These are phyloP conservation scores for Aspergillus haitiensis DNA, from an alignment of 495 filamentous ascomycete species.

Conservation along the genomic window DNA sequence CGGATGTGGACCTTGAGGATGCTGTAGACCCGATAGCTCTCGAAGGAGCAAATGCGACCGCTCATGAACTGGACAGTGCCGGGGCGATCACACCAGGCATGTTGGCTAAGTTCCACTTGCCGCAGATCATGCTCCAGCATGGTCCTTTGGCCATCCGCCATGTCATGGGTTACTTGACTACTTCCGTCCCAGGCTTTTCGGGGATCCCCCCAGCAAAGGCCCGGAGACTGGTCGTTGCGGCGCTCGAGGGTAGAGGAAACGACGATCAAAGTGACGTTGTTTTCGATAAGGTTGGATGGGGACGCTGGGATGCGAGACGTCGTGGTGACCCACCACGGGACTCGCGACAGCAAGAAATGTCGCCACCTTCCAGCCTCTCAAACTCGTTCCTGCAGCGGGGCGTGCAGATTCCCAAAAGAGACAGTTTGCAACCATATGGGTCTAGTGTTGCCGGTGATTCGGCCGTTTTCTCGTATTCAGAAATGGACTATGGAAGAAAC, in stretches of 20 bases:
- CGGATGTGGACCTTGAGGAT: slow-evolving; percentile 84
- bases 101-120: slow-evolving; percentile 88
- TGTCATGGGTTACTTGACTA: slow-evolving; percentile 89
- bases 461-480: slow-evolving; percentile 71
- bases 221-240: slow-evolving; percentile 80
- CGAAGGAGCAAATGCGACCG: slow-evolving; percentile 36
- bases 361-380: slow-evolving; percentile 52
- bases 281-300: slow-evolving; percentile 98
- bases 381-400: slow-evolving; percentile 54
- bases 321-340: slow-evolving; percentile 63
- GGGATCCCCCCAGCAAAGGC: slow-evolving; percentile 90
- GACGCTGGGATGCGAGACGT: slow-evolving; percentile 84
- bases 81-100: slow-evolving; percentile 83
- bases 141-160: slow-evolving; percentile 92
- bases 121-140: slow-evolving; percentile 83
- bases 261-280: slow-evolving; percentile 71
- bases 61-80: slow-evolving; percentile 61
- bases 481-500: slow-evolving; percentile 50
- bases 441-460: slow-evolving; percentile 69
- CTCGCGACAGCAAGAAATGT: slow-evolving; percentile 33
- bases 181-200: slow-evolving; percentile 89
- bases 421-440: slow-evolving; percentile 49
- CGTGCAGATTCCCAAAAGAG: slow-evolving; percentile 66
- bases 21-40: slow-evolving; percentile 54
- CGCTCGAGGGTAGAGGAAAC: slow-evolving; percentile 72